Conservation (phyloP, 371 early-diverging fungal genomes). For the Fennellomyces sp. region DNA sequence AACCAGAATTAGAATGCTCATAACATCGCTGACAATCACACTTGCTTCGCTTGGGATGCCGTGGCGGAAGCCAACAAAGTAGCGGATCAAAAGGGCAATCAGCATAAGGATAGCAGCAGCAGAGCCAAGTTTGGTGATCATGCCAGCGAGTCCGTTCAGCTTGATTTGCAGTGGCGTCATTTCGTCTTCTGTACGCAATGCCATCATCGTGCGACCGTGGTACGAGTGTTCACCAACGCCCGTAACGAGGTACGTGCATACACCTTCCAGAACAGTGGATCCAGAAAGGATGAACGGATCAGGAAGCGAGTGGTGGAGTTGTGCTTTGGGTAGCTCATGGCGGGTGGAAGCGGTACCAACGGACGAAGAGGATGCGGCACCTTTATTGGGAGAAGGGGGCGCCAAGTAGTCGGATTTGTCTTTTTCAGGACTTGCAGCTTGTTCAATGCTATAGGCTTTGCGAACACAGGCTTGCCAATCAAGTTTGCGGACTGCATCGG, state of each 20-base stretch:
- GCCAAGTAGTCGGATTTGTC: constrained; percentile 5
- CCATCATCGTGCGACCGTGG: constrained; percentile 81
- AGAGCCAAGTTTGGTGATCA: constrained; percentile 72
- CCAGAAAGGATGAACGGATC: constrained; percentile 80
- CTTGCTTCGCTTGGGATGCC: constrained; percentile 20
- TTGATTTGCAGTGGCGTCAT: constrained; percentile 76
- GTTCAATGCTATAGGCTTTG: not conserved
- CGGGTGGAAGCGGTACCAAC: not conserved
- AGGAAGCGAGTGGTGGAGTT: constrained; percentile 6
- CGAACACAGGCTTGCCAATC: constrained; percentile 31
- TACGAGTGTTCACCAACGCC: constrained; percentile 73
- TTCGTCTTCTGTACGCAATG: constrained; percentile 55
- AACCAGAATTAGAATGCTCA: constrained; percentile 65
- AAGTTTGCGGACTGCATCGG: constrained; percentile 70
- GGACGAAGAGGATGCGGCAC: not conserved
- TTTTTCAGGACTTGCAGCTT: not conserved
- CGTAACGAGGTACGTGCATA: constrained; percentile 72
- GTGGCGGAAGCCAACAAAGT: constrained; percentile 45
- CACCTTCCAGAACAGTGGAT: constrained; percentile 78
- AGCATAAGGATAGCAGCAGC: constrained; percentile 73
- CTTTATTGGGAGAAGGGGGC: constrained; percentile 5
- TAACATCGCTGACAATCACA: constrained; percentile 47
- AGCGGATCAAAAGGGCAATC: constrained; percentile 63
- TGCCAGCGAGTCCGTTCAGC: constrained; percentile 67
- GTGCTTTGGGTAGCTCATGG: not conserved